A percentile compares a stretch with the other conserved stretches of the same genome.
These are phyloP conservation scores for Luffa acutangula DNA, from an alignment of 306 rosid genomes.

Conservation along the genomic window DNA sequence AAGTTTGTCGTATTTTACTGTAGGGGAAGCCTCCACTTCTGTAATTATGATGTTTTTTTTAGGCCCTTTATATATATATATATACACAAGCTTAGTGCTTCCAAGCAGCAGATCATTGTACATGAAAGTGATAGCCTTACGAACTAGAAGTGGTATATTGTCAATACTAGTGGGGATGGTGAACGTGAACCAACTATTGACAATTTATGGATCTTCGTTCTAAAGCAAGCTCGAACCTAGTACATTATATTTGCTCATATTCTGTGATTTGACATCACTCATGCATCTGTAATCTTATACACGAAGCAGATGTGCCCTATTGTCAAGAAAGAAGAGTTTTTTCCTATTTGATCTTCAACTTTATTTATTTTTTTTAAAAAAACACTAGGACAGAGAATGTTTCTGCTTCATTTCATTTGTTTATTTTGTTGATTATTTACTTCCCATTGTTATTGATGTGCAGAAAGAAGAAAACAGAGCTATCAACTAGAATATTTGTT, in stretches of 20 bases:
- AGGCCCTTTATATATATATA: too few relatives aligned
- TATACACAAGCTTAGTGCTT: neutral
- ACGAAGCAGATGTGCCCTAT: neutral
- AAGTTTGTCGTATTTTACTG: neutral
- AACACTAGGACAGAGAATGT: neutral
- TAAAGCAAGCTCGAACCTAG: neutral
- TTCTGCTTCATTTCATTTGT: neutral
- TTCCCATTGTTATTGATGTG: constrained; percentile 21
- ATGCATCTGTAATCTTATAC: neutral
- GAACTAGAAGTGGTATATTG: neutral
- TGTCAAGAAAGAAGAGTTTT: neutral
- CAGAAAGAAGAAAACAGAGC: constrained; percentile 78
- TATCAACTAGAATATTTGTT: constrained; percentile 73
- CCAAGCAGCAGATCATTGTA: neutral
- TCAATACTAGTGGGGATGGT: neutral
- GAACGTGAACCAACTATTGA: neutral
- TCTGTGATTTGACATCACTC: neutral
- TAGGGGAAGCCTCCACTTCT: neutral
- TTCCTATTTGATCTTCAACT: neutral
- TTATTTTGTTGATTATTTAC: constrained; percentile 13
- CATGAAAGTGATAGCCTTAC: neutral
- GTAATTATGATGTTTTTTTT: neutral
- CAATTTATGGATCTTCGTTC: neutral
- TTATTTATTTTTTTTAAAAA: neutral
- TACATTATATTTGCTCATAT: neutral